These are phyloP conservation scores for Aspergillus cavernicola DNA, from an alignment of 495 filamentous ascomycete genomes.

Conservation along the genomic window DNA sequence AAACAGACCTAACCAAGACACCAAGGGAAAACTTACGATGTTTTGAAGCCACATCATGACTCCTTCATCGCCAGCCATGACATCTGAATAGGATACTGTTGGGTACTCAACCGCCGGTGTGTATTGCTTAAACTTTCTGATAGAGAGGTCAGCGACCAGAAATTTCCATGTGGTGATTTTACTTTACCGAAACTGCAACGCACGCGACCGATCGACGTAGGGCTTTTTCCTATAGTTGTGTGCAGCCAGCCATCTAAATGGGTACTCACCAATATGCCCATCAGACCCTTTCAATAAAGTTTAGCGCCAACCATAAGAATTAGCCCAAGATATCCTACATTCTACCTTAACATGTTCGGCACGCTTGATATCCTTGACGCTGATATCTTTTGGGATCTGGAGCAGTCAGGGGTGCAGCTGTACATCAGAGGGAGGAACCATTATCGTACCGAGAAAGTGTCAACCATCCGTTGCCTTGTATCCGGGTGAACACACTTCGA, in stretches of 20 bases:
- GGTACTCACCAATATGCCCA: slow-evolving; percentile 55
- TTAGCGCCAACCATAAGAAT: slow-evolving; percentile 18
- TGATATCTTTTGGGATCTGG: slow-evolving; percentile 53
- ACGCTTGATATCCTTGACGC: slow-evolving; percentile 24
- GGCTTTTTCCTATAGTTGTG: slow-evolving; percentile 3
- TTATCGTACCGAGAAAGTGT: slow-evolving; percentile 62
- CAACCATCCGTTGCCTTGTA: slow-evolving; percentile 68
- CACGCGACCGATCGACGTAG: too few relatives aligned
- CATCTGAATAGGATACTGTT: slow-evolving; percentile 50
- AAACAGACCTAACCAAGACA: neutral
- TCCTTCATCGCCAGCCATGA: slow-evolving; percentile 55
- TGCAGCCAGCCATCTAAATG: slow-evolving; percentile 40
- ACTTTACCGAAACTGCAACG: slow-evolving; percentile 15
- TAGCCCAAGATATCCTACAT: slow-evolving; percentile 23
- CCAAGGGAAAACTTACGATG: slow-evolving; percentile 45
- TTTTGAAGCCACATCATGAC: slow-evolving; percentile 53
- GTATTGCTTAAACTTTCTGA: slow-evolving; percentile 27
- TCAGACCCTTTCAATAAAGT: slow-evolving; percentile 29
- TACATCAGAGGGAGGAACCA: slow-evolving; percentile 1
- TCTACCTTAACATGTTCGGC: slow-evolving; percentile 17
- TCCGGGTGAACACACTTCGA: slow-evolving; percentile 66
- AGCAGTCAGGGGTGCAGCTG: slow-evolving; percentile 8
- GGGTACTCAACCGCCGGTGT: slow-evolving; percentile 35
- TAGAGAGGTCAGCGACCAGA: slow-evolving; percentile 8
- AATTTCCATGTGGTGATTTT: neutral